Evolutionary conservation across 1,284 basidiomycete genomes (phyloP).

Genomic region (Cryptococcus amylolentus): DNA sequence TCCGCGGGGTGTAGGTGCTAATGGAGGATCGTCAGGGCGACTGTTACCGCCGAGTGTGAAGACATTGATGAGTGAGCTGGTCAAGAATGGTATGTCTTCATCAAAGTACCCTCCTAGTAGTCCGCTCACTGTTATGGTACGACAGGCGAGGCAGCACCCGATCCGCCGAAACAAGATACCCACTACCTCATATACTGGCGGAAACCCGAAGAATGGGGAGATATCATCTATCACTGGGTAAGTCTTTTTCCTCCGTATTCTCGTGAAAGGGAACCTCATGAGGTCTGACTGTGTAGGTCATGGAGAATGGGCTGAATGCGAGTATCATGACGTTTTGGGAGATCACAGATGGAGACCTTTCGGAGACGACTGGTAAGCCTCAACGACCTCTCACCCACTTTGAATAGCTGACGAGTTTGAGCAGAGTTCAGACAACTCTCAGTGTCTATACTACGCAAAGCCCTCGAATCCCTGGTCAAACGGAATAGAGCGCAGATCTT

Average conservation of each 20-base stretch:
- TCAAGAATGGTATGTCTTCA: constrained; percentile 36
- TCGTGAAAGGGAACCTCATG: not conserved
- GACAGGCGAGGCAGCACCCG: constrained; percentile 39
- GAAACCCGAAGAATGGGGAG: constrained; percentile 55
- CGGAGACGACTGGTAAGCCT: constrained; percentile 42
- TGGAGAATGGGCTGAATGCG: constrained; percentile 53
- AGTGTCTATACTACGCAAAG: constrained; percentile 46
- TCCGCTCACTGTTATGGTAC: not conserved
- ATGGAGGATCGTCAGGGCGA: constrained; percentile 21
- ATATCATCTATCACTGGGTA: constrained; percentile 55
- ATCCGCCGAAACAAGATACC: constrained; percentile 44
- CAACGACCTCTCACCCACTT: not conserved
- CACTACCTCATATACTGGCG: constrained; percentile 54
- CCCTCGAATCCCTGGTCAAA: constrained; percentile 52
- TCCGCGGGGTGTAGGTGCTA: not conserved
- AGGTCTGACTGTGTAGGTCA: constrained; percentile 37
- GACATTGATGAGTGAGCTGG: constrained; percentile 36
- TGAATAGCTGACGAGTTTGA: not conserved
- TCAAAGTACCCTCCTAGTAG: not conserved
- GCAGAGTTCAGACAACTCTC: constrained; percentile 54
- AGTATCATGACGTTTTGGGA: constrained; percentile 58
- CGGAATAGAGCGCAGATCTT: constrained; percentile 55
- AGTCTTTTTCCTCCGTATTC: constrained; percentile 9
- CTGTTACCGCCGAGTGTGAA: constrained; percentile 32
- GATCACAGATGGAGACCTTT: constrained; percentile 53